Conservation (phyloP, 345 rosid species). For the Corymbia maculata region DNA sequence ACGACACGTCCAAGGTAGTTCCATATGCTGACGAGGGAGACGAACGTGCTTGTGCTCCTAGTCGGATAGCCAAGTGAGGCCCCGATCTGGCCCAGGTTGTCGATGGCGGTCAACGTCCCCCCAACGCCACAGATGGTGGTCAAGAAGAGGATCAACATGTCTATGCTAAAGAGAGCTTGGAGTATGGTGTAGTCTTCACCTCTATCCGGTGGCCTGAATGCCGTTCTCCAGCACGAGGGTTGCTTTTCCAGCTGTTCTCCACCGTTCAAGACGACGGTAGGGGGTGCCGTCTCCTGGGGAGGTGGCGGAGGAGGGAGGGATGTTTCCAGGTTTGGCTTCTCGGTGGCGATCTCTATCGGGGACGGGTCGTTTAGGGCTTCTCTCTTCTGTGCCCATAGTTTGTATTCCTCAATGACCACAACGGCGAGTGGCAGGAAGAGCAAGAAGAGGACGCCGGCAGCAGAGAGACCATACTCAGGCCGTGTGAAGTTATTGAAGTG, state of each 20-base stretch:
- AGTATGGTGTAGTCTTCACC: constrained; percentile 57
- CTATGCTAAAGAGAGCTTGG: constrained; percentile 48
- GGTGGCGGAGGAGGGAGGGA: background rate
- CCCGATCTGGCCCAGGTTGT: constrained; percentile 65
- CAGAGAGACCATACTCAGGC: constrained; percentile 31
- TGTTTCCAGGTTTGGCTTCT: constrained; percentile 3
- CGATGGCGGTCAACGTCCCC: constrained; percentile 48
- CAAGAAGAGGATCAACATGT: constrained; percentile 49
- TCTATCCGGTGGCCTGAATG: constrained; percentile 35
- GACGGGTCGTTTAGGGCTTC: constrained; percentile 13
- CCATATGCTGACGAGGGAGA: constrained; percentile 63
- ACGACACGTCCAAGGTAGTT: constrained; percentile 48
- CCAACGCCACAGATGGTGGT: constrained; percentile 55
- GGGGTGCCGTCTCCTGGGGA: background rate
- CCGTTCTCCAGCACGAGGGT: constrained; percentile 39
- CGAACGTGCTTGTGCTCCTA: constrained; percentile 31
- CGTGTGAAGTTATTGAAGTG: constrained; percentile 3
- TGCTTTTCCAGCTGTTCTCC: constrained; percentile 1
- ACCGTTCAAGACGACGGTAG: background rate
- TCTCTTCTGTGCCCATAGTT: constrained; percentile 23
- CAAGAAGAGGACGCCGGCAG: constrained; percentile 37
- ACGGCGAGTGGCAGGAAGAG: constrained; percentile 39
- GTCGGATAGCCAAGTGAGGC: constrained; percentile 39
- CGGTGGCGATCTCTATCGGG: constrained; percentile 15
- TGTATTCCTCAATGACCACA: constrained; percentile 39